phyloP scores from a whole-genome alignment of 371 early-diverging fungal species.

The Chytridium lagenaria region DNA sequence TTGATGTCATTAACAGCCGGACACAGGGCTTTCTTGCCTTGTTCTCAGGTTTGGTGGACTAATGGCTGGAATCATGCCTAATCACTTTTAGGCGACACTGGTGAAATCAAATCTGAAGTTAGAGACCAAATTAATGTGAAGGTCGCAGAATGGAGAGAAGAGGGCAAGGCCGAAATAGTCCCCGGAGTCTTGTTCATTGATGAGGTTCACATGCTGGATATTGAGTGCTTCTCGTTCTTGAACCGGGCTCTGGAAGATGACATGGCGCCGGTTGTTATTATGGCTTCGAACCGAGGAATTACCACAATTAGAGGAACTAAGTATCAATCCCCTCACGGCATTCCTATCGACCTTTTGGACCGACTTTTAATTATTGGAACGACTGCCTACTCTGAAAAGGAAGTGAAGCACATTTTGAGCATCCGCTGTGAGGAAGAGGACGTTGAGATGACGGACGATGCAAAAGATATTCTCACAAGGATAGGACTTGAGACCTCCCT shows the following conservation, averaged over 20 bases:
- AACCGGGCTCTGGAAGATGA: conserved; percentile 96
- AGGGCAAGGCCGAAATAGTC: conserved; percentile 97
- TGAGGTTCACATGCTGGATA: conserved; percentile 99
- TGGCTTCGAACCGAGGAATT: conserved; percentile 97
- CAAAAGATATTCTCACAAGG: conserved; percentile 84
- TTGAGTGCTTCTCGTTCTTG: conserved; percentile 98
- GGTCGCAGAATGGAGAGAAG: conserved; percentile 98
- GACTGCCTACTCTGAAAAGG: conserved; percentile 81
- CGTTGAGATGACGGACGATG: conserved; percentile 94
- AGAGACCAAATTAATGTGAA: conserved; percentile 98
- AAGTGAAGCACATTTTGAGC: conserved; percentile 87
- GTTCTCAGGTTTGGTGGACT: conserved; percentile 75
- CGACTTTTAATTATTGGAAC: conserved; percentile 94
- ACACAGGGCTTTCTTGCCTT: conserved; percentile 96
- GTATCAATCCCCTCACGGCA: conserved; percentile 93
- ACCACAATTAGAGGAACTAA: conserved; percentile 93
- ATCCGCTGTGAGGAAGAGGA: conserved; percentile 97
- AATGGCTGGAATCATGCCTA: neutral
- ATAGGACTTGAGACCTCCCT: conserved; percentile 93
- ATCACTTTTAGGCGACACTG: conserved; percentile 78
- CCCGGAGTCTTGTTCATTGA: conserved; percentile 99
- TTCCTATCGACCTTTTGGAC: conserved; percentile 97
- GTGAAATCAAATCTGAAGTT: conserved; percentile 97
- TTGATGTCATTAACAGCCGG: conserved; percentile 99
- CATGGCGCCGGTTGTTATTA: conserved; percentile 96